A percentile compares a stretch with the other conserved stretches of the same genome.
Evolutionary conservation across 331 rosid species (phyloP).

Genomic region (Erythrophleum ivorense): DNA sequence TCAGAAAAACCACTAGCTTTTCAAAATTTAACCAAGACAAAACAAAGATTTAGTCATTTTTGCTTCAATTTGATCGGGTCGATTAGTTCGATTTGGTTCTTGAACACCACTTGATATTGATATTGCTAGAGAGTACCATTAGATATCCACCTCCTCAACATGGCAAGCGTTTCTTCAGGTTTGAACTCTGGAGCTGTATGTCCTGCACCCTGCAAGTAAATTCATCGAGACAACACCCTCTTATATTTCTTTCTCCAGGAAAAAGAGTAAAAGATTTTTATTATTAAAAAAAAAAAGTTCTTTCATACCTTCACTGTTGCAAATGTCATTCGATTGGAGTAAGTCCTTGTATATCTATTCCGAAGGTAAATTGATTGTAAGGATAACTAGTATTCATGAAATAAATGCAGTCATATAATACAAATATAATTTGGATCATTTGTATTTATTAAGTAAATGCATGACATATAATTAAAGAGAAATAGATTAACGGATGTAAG

Average conservation of each 20-base stretch:
- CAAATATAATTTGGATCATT: too few relatives aligned
- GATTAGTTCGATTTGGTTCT: background rate
- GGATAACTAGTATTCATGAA: background rate
- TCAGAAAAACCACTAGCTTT: too few relatives aligned
- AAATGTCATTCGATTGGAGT: constrained; percentile 50
- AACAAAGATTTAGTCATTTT: too few relatives aligned
- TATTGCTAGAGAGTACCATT: background rate
- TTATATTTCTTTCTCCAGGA: too few relatives aligned
- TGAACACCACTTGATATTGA: background rate
- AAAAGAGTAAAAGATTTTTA: too few relatives aligned
- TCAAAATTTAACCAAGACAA: too few relatives aligned
- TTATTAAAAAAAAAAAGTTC: too few relatives aligned
- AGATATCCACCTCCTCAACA: background rate
- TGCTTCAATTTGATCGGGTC: too few relatives aligned
- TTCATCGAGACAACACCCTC: background rate
- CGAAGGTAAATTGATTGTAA: background rate
- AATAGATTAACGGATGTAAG: too few relatives aligned
- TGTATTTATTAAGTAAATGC: too few relatives aligned
- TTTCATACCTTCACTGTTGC: constrained; percentile 58
- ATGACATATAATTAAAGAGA: too few relatives aligned
- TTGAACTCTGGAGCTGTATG: constrained; percentile 5
- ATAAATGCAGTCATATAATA: too few relatives aligned
- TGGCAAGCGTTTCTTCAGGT: background rate
- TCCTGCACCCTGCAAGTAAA: background rate
- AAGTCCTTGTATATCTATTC: constrained; percentile 46